Conservation (phyloP, 225 moss, liverwort and hornwort species). For the Takakia lepidozioides region DNA sequence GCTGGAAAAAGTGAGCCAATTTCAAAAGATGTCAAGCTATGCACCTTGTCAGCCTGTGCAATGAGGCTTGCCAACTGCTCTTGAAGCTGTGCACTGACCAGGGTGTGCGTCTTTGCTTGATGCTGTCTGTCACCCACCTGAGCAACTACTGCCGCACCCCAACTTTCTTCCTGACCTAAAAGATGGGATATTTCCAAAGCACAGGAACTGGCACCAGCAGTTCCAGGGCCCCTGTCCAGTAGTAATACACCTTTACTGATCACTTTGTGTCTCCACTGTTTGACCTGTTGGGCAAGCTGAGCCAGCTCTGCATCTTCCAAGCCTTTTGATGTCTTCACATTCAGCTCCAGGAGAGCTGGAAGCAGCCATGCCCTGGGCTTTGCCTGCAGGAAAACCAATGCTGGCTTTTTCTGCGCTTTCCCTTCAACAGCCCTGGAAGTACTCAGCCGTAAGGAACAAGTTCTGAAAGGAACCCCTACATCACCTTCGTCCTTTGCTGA, state of each 20-base stretch:
- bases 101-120: constrained; percentile 17
- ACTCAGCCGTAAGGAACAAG: constrained; percentile 36
- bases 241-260: constrained; percentile 58
- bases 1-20: not conserved
- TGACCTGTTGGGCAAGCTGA: constrained; percentile 29
- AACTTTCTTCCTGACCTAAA: constrained; percentile 13
- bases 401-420: constrained; percentile 49
- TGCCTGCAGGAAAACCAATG: constrained; percentile 73
- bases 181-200: constrained; percentile 15
- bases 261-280: constrained; percentile 27
- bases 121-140: constrained; percentile 12
- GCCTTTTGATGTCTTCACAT: constrained; percentile 33
- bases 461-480: constrained; percentile 38
- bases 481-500: constrained; percentile 12
- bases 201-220: not conserved
- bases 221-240: constrained; percentile 7
- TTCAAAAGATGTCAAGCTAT: not conserved
- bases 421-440: constrained; percentile 30
- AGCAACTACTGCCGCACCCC: constrained; percentile 9
- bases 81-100: constrained; percentile 23
- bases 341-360: constrained; percentile 82
- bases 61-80: constrained; percentile 39
- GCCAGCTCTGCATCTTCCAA: constrained; percentile 33
- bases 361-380: constrained; percentile 61
- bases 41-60: constrained; percentile 43